Conservation (phyloP, 805 yeast genomes). For the Debaryomyces prosopidis region DNA sequence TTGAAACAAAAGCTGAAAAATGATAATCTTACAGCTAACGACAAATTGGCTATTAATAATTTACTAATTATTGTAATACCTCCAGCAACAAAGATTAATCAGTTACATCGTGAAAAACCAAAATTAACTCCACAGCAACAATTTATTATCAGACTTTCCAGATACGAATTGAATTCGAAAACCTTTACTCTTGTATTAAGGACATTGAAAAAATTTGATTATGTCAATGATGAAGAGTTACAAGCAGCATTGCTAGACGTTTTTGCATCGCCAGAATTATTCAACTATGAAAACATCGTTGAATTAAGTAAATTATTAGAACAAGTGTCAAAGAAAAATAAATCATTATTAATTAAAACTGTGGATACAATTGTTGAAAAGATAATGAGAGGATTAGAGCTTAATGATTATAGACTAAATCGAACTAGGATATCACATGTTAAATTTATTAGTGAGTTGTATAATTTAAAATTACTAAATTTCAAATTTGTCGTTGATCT, state of each 20-base stretch:
- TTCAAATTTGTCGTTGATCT: conserved; percentile 50
- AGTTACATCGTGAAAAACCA: conserved; percentile 6
- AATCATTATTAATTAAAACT: conserved; percentile 43
- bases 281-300: conserved; percentile 57
- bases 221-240: conserved; percentile 42
- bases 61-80: conserved; percentile 58
- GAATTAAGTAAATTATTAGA: conserved; percentile 49
- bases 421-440: conserved; percentile 63
- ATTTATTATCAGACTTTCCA: conserved; percentile 40
- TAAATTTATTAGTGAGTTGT: conserved; percentile 59
- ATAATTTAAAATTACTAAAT: conserved; percentile 47
- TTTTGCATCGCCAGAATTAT: conserved; percentile 60
- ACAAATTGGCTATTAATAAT: conserved; percentile 59
- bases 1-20: conserved; percentile 52
- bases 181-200: conserved; percentile 23
- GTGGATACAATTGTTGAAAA: conserved; percentile 67
- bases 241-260: conserved; percentile 31
- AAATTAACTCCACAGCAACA: conserved; percentile 36
- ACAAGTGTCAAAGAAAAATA: conserved; percentile 26
- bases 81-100: conserved; percentile 42
- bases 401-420: conserved; percentile 57
- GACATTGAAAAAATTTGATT: conserved; percentile 44
- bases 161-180: conserved; percentile 46
- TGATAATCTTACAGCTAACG: conserved; percentile 50
- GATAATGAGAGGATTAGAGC: conserved; percentile 65